phyloP scores from a whole-genome alignment of 2,329 filamentous ascomycete genomes.

The Boeremia lycopersici region DNA sequence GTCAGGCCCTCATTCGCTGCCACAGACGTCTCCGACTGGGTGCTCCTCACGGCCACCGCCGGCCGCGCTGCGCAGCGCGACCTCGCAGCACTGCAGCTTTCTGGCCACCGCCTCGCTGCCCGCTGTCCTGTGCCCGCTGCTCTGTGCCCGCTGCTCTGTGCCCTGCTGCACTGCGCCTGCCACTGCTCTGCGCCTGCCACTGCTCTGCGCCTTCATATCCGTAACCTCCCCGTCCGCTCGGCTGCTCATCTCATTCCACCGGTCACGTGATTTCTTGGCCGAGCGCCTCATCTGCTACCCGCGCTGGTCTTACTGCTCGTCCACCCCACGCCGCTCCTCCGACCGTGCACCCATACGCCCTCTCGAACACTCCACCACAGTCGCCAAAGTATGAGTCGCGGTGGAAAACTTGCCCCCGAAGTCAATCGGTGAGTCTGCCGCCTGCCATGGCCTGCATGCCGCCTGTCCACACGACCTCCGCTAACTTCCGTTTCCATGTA shows the following conservation, averaged over 20 bases:
- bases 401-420: conserved; percentile 97
- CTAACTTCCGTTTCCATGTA: conserved; percentile 50
- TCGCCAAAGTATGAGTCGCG: conserved; percentile 84
- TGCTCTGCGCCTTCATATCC: not conserved
- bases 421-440: conserved; percentile 82
- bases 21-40: conserved; percentile 29
- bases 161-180: too few relatives aligned
- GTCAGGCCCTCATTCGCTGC: conserved; percentile 30
- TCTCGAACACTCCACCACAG: conserved; percentile 24
- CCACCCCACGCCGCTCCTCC: conserved; percentile 15
- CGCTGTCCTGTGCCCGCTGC: too few relatives aligned
- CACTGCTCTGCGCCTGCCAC: too few relatives aligned
- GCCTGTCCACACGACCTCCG: conserved; percentile 37
- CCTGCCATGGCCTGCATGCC: conserved; percentile 21
- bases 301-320: conserved; percentile 12
- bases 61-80: too few relatives aligned
- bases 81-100: too few relatives aligned
- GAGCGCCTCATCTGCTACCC: conserved; percentile 16
- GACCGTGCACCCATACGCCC: conserved; percentile 28
- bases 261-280: conserved; percentile 10
- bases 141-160: too few relatives aligned
- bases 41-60: conserved; percentile 4
- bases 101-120: too few relatives aligned
- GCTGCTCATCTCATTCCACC: not conserved
- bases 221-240: not conserved